phyloP scores from a whole-genome alignment of 495 filamentous ascomycete genomes.

The Amorphotheca resinae region DNA sequence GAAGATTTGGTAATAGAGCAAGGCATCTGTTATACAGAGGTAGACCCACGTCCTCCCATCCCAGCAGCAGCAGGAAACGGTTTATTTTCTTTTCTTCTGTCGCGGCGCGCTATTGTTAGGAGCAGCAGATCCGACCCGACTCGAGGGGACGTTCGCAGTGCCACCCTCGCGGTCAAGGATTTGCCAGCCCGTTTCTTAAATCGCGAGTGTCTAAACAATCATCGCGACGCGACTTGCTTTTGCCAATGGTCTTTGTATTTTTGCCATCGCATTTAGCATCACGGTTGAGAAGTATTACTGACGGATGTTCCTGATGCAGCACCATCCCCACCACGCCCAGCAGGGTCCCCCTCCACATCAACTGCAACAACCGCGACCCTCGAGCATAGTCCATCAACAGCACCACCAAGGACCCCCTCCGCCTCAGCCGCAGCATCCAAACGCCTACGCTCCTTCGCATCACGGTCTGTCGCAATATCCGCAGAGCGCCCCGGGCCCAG shows the following conservation, averaged over 20 bases:
- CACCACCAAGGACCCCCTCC: conserved; percentile 42
- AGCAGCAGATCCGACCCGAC: conserved; percentile 17
- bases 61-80: conserved; percentile 4
- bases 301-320: conserved; percentile 33
- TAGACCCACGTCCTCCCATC: conserved; percentile 18
- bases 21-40: conserved; percentile 22
- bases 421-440: conserved; percentile 37
- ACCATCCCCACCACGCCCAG: conserved; percentile 47
- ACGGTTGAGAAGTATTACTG: conserved; percentile 10
- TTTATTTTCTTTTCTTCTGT: conserved; percentile 12
- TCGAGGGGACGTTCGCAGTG: conserved; percentile 11
- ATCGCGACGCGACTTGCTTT: conserved; percentile 20
- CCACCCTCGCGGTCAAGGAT: conserved; percentile 22
- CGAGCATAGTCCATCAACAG: conserved; percentile 52
- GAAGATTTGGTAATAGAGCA: conserved; percentile 20
- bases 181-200: conserved; percentile 15
- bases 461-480: conserved; percentile 36
- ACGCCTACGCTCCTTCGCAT: conserved; percentile 44
- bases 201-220: conserved; percentile 18
- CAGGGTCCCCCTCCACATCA: conserved; percentile 32
- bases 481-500: conserved; percentile 30
- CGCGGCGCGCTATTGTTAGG: conserved; percentile 5
- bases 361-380: conserved; percentile 49
- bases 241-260: conserved; percentile 21
- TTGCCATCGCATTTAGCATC: conserved; percentile 12